These are phyloP conservation scores for Blepharisma japonicum DNA, from an alignment of 73 alveolate genomes.

Conservation along the genomic window DNA sequence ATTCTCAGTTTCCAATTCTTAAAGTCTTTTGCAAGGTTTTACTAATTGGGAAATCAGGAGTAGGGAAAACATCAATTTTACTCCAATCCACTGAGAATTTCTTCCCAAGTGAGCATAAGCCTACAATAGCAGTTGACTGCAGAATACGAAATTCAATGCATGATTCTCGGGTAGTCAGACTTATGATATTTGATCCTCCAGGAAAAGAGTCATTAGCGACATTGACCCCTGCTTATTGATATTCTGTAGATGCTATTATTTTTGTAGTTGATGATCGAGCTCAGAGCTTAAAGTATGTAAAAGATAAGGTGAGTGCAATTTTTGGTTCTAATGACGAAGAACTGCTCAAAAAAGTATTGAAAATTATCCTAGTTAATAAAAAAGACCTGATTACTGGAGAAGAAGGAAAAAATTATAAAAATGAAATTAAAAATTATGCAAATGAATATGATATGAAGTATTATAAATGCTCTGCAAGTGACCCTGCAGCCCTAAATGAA, in stretches of 20 bases:
- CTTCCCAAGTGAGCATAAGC: not conserved
- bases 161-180: not conserved
- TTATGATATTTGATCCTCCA: conserved; percentile 16
- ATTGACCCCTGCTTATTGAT: conserved; percentile 17
- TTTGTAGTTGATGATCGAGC: not conserved
- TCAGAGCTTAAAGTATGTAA: no score
- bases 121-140: conserved; percentile 17
- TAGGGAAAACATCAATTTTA: conserved; percentile 19
- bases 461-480: no score
- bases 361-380: no score
- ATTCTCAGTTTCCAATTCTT: no score
- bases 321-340: no score
- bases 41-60: not conserved
- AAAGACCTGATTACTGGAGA: no score
- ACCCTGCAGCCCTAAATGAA: no score
- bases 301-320: no score
- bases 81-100: not conserved
- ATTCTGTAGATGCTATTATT: not conserved
- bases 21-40: not conserved
- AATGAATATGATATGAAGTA: no score
- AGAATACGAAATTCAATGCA: not conserved
- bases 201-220: conserved; percentile 8
- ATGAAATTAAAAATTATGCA: no score
- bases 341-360: no score
- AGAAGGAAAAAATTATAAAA: no score